A percentile compares a stretch with the other conserved stretches of the same genome.
phyloP scores from a whole-genome alignment of 768 basidiomycete genomes.

The Coprinellus aureogranulatus region DNA sequence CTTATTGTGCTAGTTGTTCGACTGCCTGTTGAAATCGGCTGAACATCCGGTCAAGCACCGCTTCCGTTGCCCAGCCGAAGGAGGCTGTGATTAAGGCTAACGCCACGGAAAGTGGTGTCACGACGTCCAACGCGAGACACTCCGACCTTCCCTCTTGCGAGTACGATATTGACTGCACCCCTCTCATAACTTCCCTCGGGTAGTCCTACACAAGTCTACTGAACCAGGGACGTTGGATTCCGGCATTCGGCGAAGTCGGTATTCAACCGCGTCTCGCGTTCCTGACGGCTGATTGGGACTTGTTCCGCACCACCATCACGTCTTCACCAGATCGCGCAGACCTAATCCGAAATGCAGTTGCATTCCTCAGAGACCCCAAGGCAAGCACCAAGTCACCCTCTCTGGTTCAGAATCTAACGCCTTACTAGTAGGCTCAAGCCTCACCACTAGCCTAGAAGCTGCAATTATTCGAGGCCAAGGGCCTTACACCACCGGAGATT shows the following conservation, averaged over 20 bases:
- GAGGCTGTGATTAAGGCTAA: too few species aligned
- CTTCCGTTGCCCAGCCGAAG: too few species aligned
- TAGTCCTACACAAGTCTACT: too few species aligned
- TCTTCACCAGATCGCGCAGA: conserved; percentile 62
- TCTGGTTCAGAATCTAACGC: too few species aligned
- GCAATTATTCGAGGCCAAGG: conserved; percentile 95
- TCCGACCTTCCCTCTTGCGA: too few species aligned
- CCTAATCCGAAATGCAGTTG: conserved; percentile 75
- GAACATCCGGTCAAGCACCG: conserved; percentile 50
- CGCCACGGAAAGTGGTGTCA: too few species aligned
- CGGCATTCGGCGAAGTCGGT: too few species aligned
- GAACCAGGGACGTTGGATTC: too few species aligned
- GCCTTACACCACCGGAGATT: conserved; percentile 79
- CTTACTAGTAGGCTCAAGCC: conserved; percentile 79
- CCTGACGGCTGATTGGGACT: conserved; percentile 18
- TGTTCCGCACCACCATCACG: conserved; percentile 28
- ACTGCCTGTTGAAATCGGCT: conserved; percentile 71
- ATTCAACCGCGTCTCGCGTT: too few species aligned
- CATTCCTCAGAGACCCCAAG: conserved; percentile 83
- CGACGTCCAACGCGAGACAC: too few species aligned
- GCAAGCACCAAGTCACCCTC: conserved; percentile 40
- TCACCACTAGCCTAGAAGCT: conserved; percentile 82
- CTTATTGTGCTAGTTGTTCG: conserved; percentile 59
- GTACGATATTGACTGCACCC: too few species aligned
- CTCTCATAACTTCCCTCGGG: too few species aligned